phyloP scores from a whole-genome alignment of 495 filamentous ascomycete genomes.

The Tuber borchii region DNA sequence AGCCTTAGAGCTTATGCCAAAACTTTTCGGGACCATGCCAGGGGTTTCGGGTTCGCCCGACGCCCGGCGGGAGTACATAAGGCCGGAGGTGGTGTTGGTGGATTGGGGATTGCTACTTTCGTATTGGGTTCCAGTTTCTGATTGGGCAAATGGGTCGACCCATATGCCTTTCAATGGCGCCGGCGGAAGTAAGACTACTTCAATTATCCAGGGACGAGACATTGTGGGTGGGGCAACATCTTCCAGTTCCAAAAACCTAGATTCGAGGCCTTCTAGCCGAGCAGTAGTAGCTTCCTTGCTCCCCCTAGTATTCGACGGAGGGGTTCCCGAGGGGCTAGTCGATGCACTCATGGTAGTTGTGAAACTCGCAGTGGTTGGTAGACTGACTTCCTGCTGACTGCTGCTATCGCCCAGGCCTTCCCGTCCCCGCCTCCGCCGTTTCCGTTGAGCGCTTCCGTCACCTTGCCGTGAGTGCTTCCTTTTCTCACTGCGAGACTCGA shows the following conservation, averaged over 20 bases:
- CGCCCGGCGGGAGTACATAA: constrained; percentile 4
- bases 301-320: background rate
- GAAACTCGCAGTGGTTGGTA: constrained; percentile 18
- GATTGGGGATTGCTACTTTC: constrained; percentile 37
- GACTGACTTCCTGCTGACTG: constrained; percentile 6
- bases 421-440: constrained; percentile 2
- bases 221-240: constrained; percentile 11
- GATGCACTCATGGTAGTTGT: constrained; percentile 24
- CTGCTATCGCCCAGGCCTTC: background rate
- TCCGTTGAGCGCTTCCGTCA: background rate
- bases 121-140: constrained; percentile 21
- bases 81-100: constrained; percentile 21
- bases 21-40: constrained; percentile 20
- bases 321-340: constrained; percentile 16
- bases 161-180: constrained; percentile 29
- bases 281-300: background rate
- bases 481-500: constrained; percentile 20
- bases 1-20: constrained; percentile 18
- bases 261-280: constrained; percentile 15
- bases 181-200: constrained; percentile 33
- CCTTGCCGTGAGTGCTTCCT: constrained; percentile 12
- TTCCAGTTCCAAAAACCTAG: constrained; percentile 26
- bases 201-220: constrained; percentile 26
- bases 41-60: background rate
- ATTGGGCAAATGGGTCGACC: constrained; percentile 9